phyloP scores from a whole-genome alignment of 208 protist species.

The Leishmania gerbilli region DNA sequence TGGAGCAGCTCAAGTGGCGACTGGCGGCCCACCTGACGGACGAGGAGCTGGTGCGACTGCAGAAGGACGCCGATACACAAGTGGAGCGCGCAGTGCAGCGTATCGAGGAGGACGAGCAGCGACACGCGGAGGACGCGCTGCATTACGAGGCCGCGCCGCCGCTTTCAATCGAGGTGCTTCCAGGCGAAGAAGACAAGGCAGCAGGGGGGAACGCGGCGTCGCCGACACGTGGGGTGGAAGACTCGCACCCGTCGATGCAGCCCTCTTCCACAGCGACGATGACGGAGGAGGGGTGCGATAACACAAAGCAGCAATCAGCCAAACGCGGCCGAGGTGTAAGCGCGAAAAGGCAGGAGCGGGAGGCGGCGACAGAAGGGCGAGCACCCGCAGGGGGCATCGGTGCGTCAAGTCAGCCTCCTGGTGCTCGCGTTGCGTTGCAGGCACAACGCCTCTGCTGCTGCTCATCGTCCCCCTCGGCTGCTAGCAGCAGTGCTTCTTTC shows the following conservation, averaged over 20 bases:
- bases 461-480: neutral
- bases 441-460: neutral
- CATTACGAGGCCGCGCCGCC: slow-evolving; percentile 10
- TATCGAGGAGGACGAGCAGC: slow-evolving; percentile 12
- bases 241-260: neutral
- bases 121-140: neutral
- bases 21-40: slow-evolving; percentile 50
- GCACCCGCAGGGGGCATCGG: neutral
- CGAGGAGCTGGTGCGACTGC: slow-evolving; percentile 51
- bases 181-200: neutral
- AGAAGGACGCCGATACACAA: slow-evolving; percentile 47
- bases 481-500: neutral
- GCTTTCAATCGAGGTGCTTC: neutral
- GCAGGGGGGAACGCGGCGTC: neutral
- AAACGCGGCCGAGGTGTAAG: neutral
- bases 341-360: neutral
- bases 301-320: neutral
- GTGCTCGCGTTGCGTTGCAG: neutral
- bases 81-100: slow-evolving; percentile 42
- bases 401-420: neutral
- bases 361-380: neutral
- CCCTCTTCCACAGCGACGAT: neutral
- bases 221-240: neutral
- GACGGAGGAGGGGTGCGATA: neutral
- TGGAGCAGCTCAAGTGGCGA: slow-evolving; percentile 63